Percentiles rank a stretch among this genome's conserved stretches.
These are phyloP conservation scores for Primulina eburnea DNA, from an alignment of 257 asterid species.

Conservation along the genomic window DNA sequence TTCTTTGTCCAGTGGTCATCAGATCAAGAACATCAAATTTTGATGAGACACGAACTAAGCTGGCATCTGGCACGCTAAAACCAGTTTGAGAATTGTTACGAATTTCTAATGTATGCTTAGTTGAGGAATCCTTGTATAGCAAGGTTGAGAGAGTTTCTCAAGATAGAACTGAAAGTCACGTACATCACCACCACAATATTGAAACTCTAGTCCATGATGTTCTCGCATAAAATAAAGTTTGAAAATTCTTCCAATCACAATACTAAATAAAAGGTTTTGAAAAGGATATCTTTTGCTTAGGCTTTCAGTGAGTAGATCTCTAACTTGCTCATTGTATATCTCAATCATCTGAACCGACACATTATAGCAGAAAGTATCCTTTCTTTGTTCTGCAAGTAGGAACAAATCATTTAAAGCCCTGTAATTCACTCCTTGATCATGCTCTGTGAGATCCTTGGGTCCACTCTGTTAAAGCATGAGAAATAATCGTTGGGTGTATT, in stretches of 20 bases:
- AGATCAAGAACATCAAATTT: constrained; percentile 72
- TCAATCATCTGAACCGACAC: constrained; percentile 97
- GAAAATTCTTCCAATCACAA: constrained; percentile 7
- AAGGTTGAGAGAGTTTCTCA: not conserved
- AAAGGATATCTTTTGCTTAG: constrained; percentile 90
- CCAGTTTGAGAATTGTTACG: constrained; percentile 91
- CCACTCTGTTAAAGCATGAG: constrained; percentile 60
- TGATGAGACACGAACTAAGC: constrained; percentile 59
- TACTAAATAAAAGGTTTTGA: constrained; percentile 9
- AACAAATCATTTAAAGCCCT: constrained; percentile 85
- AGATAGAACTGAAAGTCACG: not conserved
- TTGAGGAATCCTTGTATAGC: constrained; percentile 40
- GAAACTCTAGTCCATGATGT: constrained; percentile 9
- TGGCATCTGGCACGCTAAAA: constrained; percentile 88
- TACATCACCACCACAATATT: not conserved
- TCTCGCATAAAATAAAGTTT: not conserved
- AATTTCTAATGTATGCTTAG: constrained; percentile 71
- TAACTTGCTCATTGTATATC: constrained; percentile 94
- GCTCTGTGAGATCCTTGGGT: constrained; percentile 79
- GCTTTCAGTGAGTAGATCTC: constrained; percentile 88
- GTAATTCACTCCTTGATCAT: constrained; percentile 81
- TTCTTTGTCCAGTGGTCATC: constrained; percentile 79
- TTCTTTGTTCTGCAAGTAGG: constrained; percentile 77
- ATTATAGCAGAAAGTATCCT: constrained; percentile 66
- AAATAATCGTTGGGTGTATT: constrained; percentile 13